phyloP scores from a whole-genome alignment of 2,329 filamentous ascomycete genomes.

The Alternaria panax region DNA sequence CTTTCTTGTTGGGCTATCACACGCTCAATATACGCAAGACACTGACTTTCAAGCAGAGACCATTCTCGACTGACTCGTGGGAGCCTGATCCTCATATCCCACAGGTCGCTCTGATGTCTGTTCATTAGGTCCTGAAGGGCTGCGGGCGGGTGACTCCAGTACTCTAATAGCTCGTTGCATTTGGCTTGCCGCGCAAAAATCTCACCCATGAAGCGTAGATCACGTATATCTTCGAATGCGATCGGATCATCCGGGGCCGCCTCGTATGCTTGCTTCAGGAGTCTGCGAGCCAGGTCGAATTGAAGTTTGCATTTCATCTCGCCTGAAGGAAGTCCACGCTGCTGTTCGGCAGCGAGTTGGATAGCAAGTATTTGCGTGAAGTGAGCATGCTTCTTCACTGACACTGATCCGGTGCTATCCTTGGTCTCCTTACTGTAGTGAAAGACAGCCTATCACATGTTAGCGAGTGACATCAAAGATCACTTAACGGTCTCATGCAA shows the following conservation, averaged over 20 bases:
- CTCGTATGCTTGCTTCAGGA: constrained; percentile 38
- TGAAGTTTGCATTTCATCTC: constrained; percentile 30
- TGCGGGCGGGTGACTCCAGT: constrained; percentile 32
- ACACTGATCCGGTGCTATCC: constrained; percentile 13
- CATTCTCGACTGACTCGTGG: constrained; percentile 21
- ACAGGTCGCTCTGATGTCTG: constrained; percentile 34
- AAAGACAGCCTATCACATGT: constrained; percentile 36
- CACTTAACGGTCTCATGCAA: neutral
- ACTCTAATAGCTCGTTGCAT: constrained; percentile 32
- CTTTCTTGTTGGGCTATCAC: constrained; percentile 10
- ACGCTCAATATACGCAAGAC: constrained; percentile 22
- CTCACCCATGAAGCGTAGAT: constrained; percentile 46
- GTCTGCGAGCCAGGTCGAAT: constrained; percentile 30
- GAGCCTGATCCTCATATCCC: constrained; percentile 24
- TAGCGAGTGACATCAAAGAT: constrained; percentile 1
- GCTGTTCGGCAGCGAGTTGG: constrained; percentile 39
- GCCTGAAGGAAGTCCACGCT: constrained; percentile 19
- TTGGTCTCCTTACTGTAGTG: constrained; percentile 38
- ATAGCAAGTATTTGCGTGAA: constrained; percentile 40
- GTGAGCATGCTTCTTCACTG: constrained; percentile 33
- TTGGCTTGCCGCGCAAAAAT: constrained; percentile 38
- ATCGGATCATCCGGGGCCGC: constrained; percentile 34
- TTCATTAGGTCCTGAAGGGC: constrained; percentile 26
- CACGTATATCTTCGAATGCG: constrained; percentile 39
- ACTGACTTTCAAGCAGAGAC: constrained; percentile 26